Conservation (phyloP, 495 filamentous ascomycete species). For the Bryoglossum gracile region DNA sequence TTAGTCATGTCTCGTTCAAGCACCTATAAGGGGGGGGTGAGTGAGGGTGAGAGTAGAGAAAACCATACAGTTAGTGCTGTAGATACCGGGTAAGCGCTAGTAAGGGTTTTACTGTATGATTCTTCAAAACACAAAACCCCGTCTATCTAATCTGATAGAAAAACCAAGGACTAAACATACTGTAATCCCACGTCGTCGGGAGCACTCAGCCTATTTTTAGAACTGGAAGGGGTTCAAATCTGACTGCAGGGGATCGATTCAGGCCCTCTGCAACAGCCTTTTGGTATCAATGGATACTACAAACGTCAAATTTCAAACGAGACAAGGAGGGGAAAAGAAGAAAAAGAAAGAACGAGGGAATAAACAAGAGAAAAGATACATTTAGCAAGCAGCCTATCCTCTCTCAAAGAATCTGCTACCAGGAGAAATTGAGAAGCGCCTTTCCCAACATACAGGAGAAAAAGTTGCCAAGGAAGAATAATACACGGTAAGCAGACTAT, state of each 20-base stretch:
- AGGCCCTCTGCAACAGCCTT: neutral
- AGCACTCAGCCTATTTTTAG: no score
- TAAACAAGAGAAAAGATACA: conserved; percentile 18
- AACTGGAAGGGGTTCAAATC: conserved; percentile 11
- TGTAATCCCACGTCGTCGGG: no score
- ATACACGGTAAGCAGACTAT: conserved; percentile 5
- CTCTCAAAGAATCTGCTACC: conserved; percentile 13
- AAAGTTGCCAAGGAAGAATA: conserved; percentile 7
- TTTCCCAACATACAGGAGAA: conserved; percentile 2
- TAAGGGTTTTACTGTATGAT: no score
- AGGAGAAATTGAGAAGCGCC: conserved; percentile 9
- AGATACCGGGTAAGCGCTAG: no score
- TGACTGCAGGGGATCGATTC: conserved; percentile 4
- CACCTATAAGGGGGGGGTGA: no score
- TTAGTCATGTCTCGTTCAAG: no score
- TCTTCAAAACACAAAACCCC: no score
- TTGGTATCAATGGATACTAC: conserved; percentile 16
- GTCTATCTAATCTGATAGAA: no score
- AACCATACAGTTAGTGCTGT: no score
- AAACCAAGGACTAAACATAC: no score
- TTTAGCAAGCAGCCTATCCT: conserved; percentile 18
- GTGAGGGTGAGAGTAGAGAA: no score
- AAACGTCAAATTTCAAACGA: conserved; percentile 4
- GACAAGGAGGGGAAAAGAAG: conserved; percentile 10
- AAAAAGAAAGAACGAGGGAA: conserved; percentile 12